Base-by-base conservation (phyloP, 2,329 filamentous ascomycete genomes). In the Pezizomycotina sp. region DNA sequence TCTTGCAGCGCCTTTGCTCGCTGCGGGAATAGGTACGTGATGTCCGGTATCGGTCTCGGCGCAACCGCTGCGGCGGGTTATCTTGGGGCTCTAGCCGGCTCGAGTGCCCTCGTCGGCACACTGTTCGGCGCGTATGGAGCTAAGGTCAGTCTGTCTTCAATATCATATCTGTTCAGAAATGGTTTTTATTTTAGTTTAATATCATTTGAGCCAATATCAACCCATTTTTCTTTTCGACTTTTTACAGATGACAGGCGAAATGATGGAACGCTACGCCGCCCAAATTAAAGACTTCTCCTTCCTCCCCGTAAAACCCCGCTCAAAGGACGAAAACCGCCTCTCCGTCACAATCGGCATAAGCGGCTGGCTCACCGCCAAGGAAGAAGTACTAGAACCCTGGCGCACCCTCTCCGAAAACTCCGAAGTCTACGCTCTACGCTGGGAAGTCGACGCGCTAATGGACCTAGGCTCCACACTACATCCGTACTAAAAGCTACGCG, bases 41-140 rank as follows among this genome's bases (percentile, higher is more conserved):
- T 84, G 60, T 74, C 77, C 15, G 81, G 81, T 0, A 58, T 80
- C 7, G 81, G 81, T 2, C 64, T 93, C 1, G 74, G 76, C 12
- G 67, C 74, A 1, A 74, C 74, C 2, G 73, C 75, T 14, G 77
- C 81, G 7, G 81, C 83, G 13, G 73, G 73, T 1, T 71, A 92
- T 34, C 62, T 95, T 1, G 86, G 84, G 7, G 68, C 74, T 12
- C 65, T 93, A 52, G 77, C 82, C 2, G 75, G 84, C 23, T 89
- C 77, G 44, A 71, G 75, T 4, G 68, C 89, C 10, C 63, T 83
- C 26, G 76, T 92, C 19, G 86, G 84, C 10, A 72, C 77, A 23
- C 61, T 95, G 24, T 93, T 95, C 52, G 89, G 89, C 6, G 80
- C 89, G n/a, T 92, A 91, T 53, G 79, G 79, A 27, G 74, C 76